These are phyloP conservation scores for Fusarium dlaminii DNA, from an alignment of 2,329 filamentous ascomycete genomes.

Conservation along the genomic window DNA sequence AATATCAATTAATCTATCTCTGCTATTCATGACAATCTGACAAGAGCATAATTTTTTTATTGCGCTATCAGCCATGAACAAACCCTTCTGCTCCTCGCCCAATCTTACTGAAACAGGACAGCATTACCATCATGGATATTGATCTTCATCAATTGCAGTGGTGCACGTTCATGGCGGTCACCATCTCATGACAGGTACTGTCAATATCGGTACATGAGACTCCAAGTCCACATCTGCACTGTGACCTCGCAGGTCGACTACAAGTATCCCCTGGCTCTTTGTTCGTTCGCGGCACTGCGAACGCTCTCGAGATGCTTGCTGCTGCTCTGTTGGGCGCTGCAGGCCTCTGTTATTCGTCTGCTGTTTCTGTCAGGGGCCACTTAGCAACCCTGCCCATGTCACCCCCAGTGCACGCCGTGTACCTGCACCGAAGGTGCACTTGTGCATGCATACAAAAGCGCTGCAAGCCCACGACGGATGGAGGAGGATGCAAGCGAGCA, in stretches of 20 bases:
- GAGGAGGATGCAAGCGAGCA: conserved; percentile 25
- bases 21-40: conserved; percentile 11
- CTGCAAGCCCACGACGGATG: conserved; percentile 21
- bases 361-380: conserved; percentile 33
- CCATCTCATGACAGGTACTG: conserved; percentile 30
- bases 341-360: conserved; percentile 33
- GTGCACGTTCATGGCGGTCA: conserved; percentile 31
- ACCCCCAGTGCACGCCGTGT: conserved; percentile 30
- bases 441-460: conserved; percentile 35
- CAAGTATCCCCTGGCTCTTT: conserved; percentile 23
- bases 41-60: background rate
- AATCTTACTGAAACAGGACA: conserved; percentile 35
- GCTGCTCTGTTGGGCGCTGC: conserved; percentile 22
- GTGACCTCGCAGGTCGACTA: conserved; percentile 20
- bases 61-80: background rate
- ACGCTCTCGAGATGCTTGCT: conserved; percentile 15
- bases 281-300: conserved; percentile 20
- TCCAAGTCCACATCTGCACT: conserved; percentile 24
- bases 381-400: conserved; percentile 28
- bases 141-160: conserved; percentile 31
- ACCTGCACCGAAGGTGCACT: conserved; percentile 41
- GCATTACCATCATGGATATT: conserved; percentile 30
- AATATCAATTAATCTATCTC: conserved; percentile 18
- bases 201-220: conserved; percentile 26
- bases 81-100: conserved; percentile 13